Base-by-base conservation (phyloP, 2,329 filamentous ascomycete genomes). In the Pseudocercospora eumusae region DNA sequence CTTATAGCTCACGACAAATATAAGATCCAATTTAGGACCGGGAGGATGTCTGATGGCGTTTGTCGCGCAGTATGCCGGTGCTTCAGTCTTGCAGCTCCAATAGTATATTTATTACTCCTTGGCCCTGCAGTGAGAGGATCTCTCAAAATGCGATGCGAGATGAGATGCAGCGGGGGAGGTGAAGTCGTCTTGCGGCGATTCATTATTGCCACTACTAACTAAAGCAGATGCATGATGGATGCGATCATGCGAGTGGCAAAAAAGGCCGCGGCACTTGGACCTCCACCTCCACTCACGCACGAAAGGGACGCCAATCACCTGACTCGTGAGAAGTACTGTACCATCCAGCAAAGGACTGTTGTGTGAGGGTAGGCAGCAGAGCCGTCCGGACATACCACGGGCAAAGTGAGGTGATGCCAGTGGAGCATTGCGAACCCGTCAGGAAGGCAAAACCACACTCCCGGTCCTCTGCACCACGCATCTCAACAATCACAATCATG, bases 221-320 rank as follows among this genome's bases (percentile, higher is more conserved):
- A 47, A 45, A 47, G 44, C 20, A 47, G 44, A 47, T 47, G 18
- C 44, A 47, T 47, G 44, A 47, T 25, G 44, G 44, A 47, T 47
- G 20, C 20, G 21, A 18, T 15, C 42, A 47, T n/a, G 36, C n/a
- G 36, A 40, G 36, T 40, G 36, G 36, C 36, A 40, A 40, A 40
- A 40, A 40, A 40, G 3, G 36, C 36, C 36, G 36, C 36, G 36
- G 36, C 36, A 40, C 36, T 40, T 40, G 36, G 36, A 40, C 5
- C 36, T 40, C 36, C 44, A 47, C 21, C 36, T 40, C 8, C n/a
- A n/a, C 44, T 21, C 44, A 21, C 21, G 18, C 44, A 21, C 40
- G 40, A 44, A 18, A 8, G n/a, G 20, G 18, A 20, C 21, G 44
- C 21, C 44, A 25, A 47, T 47, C 44, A 47, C 44, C 18, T 47